Conservation (phyloP, 768 basidiomycete genomes). For the Phylloporus arenicola region DNA sequence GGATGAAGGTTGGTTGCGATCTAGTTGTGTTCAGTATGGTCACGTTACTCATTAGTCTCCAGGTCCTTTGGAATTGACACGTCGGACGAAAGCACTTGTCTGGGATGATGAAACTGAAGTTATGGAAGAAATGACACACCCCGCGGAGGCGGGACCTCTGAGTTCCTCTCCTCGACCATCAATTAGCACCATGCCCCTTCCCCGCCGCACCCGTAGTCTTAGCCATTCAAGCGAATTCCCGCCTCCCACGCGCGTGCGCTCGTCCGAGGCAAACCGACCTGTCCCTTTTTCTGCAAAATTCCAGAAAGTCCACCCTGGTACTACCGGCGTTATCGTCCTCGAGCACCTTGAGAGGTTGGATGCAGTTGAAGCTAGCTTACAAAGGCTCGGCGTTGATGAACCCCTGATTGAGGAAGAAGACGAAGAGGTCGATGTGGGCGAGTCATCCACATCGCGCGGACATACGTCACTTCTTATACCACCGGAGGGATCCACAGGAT, state of each 20-base stretch:
- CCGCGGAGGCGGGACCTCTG: slow-evolving; percentile 31
- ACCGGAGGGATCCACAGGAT: slow-evolving; percentile 21
- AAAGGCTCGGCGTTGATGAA: slow-evolving; percentile 62
- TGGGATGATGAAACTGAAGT: slow-evolving; percentile 85
- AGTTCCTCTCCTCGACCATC: slow-evolving; percentile 55
- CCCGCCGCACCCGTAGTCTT: slow-evolving; percentile 51
- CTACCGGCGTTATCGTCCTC: slow-evolving; percentile 80
- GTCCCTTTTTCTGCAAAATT: slow-evolving; percentile 84
- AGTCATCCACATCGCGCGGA: slow-evolving; percentile 30
- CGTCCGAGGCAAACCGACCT: slow-evolving; percentile 62
- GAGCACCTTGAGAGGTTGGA: slow-evolving; percentile 84
- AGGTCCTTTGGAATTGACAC: slow-evolving; percentile 89
- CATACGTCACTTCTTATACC: slow-evolving; percentile 22
- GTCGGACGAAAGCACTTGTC: slow-evolving; percentile 74
- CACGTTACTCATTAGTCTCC: slow-evolving; percentile 9
- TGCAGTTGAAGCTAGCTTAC: slow-evolving; percentile 72
- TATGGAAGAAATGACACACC: slow-evolving; percentile 43
- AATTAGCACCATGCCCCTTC: slow-evolving; percentile 55
- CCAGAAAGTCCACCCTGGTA: slow-evolving; percentile 76
- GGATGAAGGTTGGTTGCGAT: slow-evolving; percentile 61
- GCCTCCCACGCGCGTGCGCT: slow-evolving; percentile 59
- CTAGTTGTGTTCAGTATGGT: neutral
- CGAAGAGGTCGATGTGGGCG: slow-evolving; percentile 61
- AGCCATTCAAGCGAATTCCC: slow-evolving; percentile 65
- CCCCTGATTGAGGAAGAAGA: slow-evolving; percentile 47